A percentile compares a stretch with the other conserved stretches of the same genome.
Conservation (phyloP, 2,329 filamentous ascomycete species). For the Arachnomyces sp. region DNA sequence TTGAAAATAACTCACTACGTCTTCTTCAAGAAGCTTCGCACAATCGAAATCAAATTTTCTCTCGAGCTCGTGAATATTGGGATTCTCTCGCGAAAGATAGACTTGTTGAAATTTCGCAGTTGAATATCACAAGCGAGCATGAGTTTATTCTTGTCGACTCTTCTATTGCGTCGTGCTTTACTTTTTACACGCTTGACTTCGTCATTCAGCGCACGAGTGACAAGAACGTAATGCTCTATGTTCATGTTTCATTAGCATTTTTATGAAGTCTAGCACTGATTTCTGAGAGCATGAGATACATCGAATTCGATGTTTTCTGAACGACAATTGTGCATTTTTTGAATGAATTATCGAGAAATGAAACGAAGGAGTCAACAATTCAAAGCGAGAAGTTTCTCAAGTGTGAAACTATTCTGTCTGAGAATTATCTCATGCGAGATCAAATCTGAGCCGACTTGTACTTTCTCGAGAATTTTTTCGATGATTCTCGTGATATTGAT, state of each 20-base stretch:
- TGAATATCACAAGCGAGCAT: conserved; percentile 3
- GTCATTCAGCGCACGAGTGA: conserved; percentile 42
- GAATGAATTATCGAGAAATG: conserved; percentile 42
- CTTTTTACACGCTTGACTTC: conserved; percentile 35
- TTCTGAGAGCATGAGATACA: conserved; percentile 29
- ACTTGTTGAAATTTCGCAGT: conserved; percentile 12
- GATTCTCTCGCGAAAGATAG: conserved; percentile 2
- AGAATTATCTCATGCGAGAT: conserved; percentile 52
- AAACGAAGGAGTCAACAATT: conserved; percentile 27
- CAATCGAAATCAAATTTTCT: conserved; percentile 10
- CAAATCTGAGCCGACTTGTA: conserved; percentile 44
- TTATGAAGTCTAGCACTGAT: conserved; percentile 37
- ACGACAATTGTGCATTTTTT: conserved; percentile 41
- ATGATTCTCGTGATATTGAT: conserved; percentile 44
- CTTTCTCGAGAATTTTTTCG: conserved; percentile 46
- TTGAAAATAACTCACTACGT: conserved; percentile 25
- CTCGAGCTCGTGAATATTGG: conserved; percentile 19
- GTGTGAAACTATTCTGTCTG: conserved; percentile 40
- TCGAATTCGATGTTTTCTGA: conserved; percentile 44
- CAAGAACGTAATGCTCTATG: conserved; percentile 45
- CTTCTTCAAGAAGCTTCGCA: conserved; percentile 18
- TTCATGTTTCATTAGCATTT: conserved; percentile 49
- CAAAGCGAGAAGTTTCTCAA: conserved; percentile 35
- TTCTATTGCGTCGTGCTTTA: conserved; percentile 32
- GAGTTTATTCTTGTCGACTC: conserved; percentile 18